Conservation (phyloP, 2,329 filamentous ascomycete species). For the Penicillium concentricum region DNA sequence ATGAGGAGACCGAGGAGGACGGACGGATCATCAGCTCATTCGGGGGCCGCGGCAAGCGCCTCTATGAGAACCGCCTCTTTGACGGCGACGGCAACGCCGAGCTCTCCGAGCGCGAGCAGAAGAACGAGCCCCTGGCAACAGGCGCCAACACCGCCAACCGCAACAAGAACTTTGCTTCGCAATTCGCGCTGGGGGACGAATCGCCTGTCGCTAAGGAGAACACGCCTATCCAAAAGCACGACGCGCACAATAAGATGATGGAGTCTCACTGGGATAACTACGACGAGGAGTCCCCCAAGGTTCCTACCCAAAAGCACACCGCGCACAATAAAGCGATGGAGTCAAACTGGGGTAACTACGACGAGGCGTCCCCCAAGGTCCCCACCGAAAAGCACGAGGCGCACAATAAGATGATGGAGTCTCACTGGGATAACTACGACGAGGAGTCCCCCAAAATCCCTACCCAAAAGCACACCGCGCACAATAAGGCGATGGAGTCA, state of each 20-base stretch:
- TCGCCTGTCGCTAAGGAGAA: conserved; percentile 33
- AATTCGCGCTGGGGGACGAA: conserved; percentile 72
- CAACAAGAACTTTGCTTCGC: conserved; percentile 71
- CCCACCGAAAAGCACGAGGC: conserved; percentile 55
- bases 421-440: conserved; percentile 50
- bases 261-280: conserved; percentile 55
- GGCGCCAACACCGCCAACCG: conserved; percentile 73
- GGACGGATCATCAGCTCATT: conserved; percentile 46
- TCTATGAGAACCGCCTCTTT: conserved; percentile 78
- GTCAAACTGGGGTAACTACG: conserved; percentile 34
- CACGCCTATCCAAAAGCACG: conserved; percentile 56
- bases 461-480: neutral
- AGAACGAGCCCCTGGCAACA: conserved; percentile 56
- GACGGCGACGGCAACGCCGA: conserved; percentile 62
- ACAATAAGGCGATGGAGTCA: conserved; percentile 65
- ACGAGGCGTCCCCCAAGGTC: too few species aligned
- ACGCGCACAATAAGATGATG: conserved; percentile 60
- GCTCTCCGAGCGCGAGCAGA: conserved; percentile 17
- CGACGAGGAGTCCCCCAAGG: conserved; percentile 31
- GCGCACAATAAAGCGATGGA: conserved; percentile 62
- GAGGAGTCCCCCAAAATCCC: conserved; percentile 21
- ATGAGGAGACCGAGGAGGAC: conserved; percentile 61
- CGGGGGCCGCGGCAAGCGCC: conserved; percentile 65
- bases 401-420: conserved; percentile 64
- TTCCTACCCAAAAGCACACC: neutral